These are phyloP conservation scores for Solanum peruvianum DNA, from an alignment of 257 asterid species.

Conservation along the genomic window DNA sequence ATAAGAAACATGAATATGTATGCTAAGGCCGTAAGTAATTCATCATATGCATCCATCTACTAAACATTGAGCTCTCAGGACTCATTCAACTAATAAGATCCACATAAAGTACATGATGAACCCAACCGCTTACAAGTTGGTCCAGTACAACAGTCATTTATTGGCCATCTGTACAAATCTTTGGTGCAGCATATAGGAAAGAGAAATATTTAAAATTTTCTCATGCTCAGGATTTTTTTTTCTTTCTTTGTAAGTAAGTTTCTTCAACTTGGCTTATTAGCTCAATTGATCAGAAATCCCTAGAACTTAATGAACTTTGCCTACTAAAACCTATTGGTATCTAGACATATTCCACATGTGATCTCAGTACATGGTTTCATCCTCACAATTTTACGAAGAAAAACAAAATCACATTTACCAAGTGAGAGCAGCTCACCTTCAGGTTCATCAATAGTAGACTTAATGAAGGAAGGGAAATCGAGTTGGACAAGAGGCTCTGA, in stretches of 20 bases:
- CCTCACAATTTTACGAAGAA: not conserved
- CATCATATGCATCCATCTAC: not conserved
- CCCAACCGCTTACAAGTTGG: not conserved
- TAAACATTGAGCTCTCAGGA: not conserved
- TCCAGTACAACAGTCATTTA: not conserved
- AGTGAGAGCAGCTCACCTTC: conserved; percentile 29
- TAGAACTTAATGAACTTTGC: not conserved
- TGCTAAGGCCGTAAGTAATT: not conserved
- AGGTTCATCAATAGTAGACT: conserved; percentile 40
- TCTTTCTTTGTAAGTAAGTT: not conserved
- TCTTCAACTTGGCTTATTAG: not conserved
- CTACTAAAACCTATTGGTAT: not conserved
- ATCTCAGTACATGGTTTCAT: not conserved
- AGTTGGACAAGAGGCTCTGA: conserved; percentile 8
- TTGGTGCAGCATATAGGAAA: not conserved
- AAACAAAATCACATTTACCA: not conserved
- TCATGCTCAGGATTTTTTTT: not conserved
- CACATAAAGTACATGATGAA: not conserved
- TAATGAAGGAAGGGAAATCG: conserved; percentile 42
- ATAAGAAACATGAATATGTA: not conserved
- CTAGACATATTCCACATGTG: not conserved
- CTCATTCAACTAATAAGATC: not conserved
- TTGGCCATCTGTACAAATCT: not conserved
- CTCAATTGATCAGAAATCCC: not conserved
- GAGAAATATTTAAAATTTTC: not conserved